Evolutionary conservation across 345 rosid genomes (phyloP), one percentile per base, ranked within the genome.

Genomic region (Lepidium africanum): DNA sequence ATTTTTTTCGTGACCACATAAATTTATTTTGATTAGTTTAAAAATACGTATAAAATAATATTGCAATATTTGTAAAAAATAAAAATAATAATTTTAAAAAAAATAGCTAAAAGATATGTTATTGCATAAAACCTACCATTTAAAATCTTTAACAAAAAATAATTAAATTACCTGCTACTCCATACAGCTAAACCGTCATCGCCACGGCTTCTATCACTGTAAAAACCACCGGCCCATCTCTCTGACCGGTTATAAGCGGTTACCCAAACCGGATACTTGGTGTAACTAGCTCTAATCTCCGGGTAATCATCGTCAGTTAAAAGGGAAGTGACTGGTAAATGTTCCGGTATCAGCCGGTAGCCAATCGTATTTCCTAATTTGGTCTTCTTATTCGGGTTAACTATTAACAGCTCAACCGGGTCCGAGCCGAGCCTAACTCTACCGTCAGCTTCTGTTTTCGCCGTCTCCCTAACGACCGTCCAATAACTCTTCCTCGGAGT

Each of bases 211-310:
- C 84, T 52, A 59, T 88, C 93, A 6, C 85, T 72, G 7, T 81
- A 88, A 67, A 81, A 84, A 25, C 96, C 97, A 56, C 85, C 91
- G 0, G 89, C 87, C 97, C 97, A 91, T 70, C 85, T 82, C 81
- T 91, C 93, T 3, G 88, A 85, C 83, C 76, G 82, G 81, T 88
- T 84, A 76, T 88, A 84, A 19, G 90, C 88, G 3, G 96, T 88
- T 17, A 83, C 88, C 93, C 96, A 91, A 42, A 85, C 70, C 51
- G 90, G 92, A 52, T 83, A 85, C 15, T 81, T 80, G 0, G 85
- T 81, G 54, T 86, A 85, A 16, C 81, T 80, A 2, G 85, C 82
- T 41, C 96, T 81, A 7, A 85, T 85, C 64, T 84, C 86, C 4
- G 91, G 88, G 15, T 84, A 87, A 71, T 88, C 96, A 58, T 86